A percentile compares a stretch with the other conserved stretches of the same genome.
Evolutionary conservation across 2,329 filamentous ascomycete genomes (phyloP).

Genomic region (Didymosphaeria variabile): DNA sequence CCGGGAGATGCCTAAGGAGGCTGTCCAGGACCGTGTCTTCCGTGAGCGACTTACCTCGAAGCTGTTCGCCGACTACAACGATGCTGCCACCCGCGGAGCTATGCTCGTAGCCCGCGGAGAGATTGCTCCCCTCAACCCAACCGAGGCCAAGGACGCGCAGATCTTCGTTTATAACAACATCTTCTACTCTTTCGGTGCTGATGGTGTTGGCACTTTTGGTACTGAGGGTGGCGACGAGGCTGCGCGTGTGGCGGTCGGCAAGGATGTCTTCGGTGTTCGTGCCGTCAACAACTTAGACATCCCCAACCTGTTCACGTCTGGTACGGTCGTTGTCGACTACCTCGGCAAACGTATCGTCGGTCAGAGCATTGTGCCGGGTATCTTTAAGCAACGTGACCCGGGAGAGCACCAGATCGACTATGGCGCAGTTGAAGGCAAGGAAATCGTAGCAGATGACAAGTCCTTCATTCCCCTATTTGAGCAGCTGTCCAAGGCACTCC

Average conservation of each 20-base stretch:
- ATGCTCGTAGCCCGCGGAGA: slow-evolving; percentile 92
- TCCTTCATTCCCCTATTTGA: slow-evolving; percentile 85
- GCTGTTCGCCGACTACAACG: slow-evolving; percentile 96
- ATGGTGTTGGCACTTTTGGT: slow-evolving; percentile 96
- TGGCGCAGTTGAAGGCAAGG: slow-evolving; percentile 96
- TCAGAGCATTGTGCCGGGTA: slow-evolving; percentile 97
- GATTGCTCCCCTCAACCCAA: slow-evolving; percentile 92
- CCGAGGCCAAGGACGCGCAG: slow-evolving; percentile 89
- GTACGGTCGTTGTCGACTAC: slow-evolving; percentile 96
- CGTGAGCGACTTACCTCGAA: slow-evolving; percentile 93
- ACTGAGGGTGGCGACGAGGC: slow-evolving; percentile 97
- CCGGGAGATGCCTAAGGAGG: slow-evolving; percentile 90
- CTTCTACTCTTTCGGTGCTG: slow-evolving; percentile 98
- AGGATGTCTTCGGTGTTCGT: slow-evolving; percentile 93
- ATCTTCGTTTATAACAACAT: slow-evolving; percentile 99
- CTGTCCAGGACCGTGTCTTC: slow-evolving; percentile 94
- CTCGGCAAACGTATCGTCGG: slow-evolving; percentile 96
- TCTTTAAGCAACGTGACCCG: slow-evolving; percentile 97
- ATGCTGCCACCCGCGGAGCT: slow-evolving; percentile 90
- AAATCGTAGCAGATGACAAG: slow-evolving; percentile 89
- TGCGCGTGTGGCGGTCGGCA: slow-evolving; percentile 92
- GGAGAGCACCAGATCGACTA: slow-evolving; percentile 99
- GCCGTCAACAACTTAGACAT: slow-evolving; percentile 98
- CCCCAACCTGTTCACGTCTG: slow-evolving; percentile 90
- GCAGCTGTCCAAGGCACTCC: slow-evolving; percentile 88